Conservation (phyloP, 1,284 basidiomycete species). For the Pseudozyma sp. region DNA sequence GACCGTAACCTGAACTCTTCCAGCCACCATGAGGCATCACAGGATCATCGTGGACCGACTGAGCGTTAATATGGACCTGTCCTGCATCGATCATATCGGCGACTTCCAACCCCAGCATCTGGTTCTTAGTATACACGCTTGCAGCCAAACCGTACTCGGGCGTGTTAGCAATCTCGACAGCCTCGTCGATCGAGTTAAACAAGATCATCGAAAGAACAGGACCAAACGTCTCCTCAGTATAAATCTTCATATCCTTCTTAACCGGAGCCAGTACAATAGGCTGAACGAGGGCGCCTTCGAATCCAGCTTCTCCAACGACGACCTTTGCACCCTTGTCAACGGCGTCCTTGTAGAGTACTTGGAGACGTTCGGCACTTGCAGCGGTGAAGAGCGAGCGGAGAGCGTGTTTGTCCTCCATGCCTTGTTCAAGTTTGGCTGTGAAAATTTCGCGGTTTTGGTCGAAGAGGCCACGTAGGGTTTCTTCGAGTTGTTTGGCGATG, state of each 20-base stretch:
- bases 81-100: constrained; percentile 72
- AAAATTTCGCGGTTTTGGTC: constrained; percentile 70
- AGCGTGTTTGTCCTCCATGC: constrained; percentile 38
- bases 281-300: constrained; percentile 72
- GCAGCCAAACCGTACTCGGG: constrained; percentile 74
- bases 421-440: constrained; percentile 31
- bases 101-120: constrained; percentile 72
- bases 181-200: constrained; percentile 81
- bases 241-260: constrained; percentile 71
- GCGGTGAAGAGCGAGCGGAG: constrained; percentile 73
- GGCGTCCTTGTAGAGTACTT: constrained; percentile 74
- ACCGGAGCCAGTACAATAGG: constrained; percentile 74
- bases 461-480: constrained; percentile 69
- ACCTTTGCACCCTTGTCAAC: constrained; percentile 73
- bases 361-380: constrained; percentile 73
- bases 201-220: constrained; percentile 81
- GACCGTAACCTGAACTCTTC: constrained; percentile 72
- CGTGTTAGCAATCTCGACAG: constrained; percentile 73
- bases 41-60: constrained; percentile 49
- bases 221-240: constrained; percentile 78
- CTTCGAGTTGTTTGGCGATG: constrained; percentile 70
- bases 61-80: constrained; percentile 63
- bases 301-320: constrained; percentile 71
- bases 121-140: constrained; percentile 74
- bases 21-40: constrained; percentile 76